Percentiles rank a stretch among this genome's conserved stretches.
These are phyloP conservation scores for Yamadazyma blattariae DNA, from an alignment of 1,139 yeast genomes.

Conservation along the genomic window DNA sequence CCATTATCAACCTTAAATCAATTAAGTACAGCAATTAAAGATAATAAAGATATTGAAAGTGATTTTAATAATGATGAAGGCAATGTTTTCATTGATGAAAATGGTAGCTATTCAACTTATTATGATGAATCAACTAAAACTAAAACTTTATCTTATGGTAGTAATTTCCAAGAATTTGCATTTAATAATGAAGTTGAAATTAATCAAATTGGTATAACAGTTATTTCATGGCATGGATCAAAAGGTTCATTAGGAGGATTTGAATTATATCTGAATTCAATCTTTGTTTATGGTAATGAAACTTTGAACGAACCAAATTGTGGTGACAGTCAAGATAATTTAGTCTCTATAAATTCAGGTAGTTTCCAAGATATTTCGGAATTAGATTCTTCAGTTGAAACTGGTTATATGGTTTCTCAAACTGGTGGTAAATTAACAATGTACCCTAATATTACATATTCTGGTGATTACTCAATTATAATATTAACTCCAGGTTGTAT, in stretches of 20 bases:
- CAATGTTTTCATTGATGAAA: conserved; percentile 28
- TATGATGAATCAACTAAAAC: conserved; percentile 38
- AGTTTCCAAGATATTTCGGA: conserved; percentile 28
- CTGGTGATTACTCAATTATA: conserved; percentile 73
- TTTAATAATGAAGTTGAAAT: conserved; percentile 72
- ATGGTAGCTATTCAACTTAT: conserved; percentile 38
- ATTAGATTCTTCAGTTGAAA: conserved; percentile 30
- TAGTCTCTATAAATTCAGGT: conserved; percentile 32
- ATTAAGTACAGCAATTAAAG: conserved; percentile 22
- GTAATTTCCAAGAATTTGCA: conserved; percentile 72
- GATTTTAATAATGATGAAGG: conserved; percentile 27
- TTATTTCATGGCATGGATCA: conserved; percentile 67
- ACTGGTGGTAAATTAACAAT: conserved; percentile 55
- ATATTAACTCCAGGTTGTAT: conserved; percentile 87
- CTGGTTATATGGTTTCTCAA: conserved; percentile 21
- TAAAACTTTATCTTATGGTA: conserved; percentile 47
- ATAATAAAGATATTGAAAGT: conserved; percentile 20
- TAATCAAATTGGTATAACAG: conserved; percentile 59
- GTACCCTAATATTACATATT: conserved; percentile 65
- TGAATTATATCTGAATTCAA: conserved; percentile 65
- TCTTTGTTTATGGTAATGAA: conserved; percentile 67
- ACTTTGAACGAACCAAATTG: conserved; percentile 68
- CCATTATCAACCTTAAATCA: conserved; percentile 48
- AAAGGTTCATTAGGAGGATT: conserved; percentile 71
- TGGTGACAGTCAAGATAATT: conserved; percentile 28